These are phyloP conservation scores for Pseudocercospora eumusae DNA, from an alignment of 2,329 filamentous ascomycete genomes.

Conservation along the genomic window DNA sequence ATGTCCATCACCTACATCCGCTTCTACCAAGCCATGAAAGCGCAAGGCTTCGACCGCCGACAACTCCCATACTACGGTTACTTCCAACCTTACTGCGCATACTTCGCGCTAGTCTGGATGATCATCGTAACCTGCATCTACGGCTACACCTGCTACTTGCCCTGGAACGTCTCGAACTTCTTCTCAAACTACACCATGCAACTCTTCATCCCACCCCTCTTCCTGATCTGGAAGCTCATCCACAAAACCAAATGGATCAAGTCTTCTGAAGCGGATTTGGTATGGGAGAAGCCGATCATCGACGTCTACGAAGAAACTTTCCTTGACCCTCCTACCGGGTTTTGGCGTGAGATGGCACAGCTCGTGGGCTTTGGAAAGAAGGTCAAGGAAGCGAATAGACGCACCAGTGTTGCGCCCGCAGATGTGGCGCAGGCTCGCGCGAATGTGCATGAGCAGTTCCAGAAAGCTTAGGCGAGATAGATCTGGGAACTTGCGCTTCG, in stretches of 20 bases:
- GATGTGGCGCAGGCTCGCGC: conserved; percentile 21
- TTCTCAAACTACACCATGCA: conserved; percentile 53
- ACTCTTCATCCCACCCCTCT: conserved; percentile 30
- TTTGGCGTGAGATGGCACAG: conserved; percentile 56
- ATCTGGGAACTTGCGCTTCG: neutral
- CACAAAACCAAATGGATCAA: conserved; percentile 60
- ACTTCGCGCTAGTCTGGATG: conserved; percentile 38
- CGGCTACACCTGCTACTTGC: conserved; percentile 57
- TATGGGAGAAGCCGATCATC: conserved; percentile 61
- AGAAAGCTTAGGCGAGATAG: conserved; percentile 3
- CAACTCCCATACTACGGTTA: conserved; percentile 59
- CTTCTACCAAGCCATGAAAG: conserved; percentile 58
- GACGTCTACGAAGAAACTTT: conserved; percentile 60
- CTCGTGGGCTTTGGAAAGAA: conserved; percentile 42
- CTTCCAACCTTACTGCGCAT: conserved; percentile 59
- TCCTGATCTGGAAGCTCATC: conserved; percentile 60
- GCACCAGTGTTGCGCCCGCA: conserved; percentile 15
- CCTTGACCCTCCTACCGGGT: conserved; percentile 49
- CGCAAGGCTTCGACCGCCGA: conserved; percentile 55
- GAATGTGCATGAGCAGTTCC: conserved; percentile 17
- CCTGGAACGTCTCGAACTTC: conserved; percentile 49
- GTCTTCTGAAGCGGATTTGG: conserved; percentile 58
- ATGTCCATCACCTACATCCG: conserved; percentile 61
- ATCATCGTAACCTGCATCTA: conserved; percentile 50
- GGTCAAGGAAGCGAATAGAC: conserved; percentile 19